A percentile compares a stretch with the other conserved stretches of the same genome.
Conservation (phyloP, 371 early-diverging fungal species). For the Mortierella sp. region DNA sequence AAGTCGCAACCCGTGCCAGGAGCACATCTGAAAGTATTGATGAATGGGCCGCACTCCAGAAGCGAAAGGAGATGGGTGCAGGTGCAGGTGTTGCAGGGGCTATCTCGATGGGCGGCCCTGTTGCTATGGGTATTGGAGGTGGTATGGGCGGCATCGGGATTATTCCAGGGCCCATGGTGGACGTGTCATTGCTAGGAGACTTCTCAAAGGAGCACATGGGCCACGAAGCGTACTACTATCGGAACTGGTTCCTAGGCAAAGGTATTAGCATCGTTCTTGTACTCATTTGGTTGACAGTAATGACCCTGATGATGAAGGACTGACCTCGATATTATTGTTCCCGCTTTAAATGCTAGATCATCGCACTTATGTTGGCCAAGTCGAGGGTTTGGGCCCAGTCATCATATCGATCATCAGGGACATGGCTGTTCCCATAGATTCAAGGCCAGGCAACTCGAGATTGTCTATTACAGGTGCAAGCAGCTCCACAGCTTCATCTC, state of each 20-base stretch:
- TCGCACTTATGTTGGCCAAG: constrained; percentile 48
- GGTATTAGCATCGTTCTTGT: too few relatives aligned
- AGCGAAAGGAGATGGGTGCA: constrained; percentile 25
- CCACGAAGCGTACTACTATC: constrained; percentile 51
- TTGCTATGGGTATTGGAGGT: neutral
- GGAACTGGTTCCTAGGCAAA: constrained; percentile 53
- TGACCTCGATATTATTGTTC: neutral
- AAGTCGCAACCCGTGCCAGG: constrained; percentile 23
- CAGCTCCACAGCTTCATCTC: too few relatives aligned
- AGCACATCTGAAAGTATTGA: constrained; percentile 30
- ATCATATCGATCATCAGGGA: constrained; percentile 54
- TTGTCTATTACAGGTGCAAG: too few relatives aligned
- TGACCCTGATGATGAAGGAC: neutral
- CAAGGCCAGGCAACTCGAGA: too few relatives aligned
- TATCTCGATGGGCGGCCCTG: constrained; percentile 4
- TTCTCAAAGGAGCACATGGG: constrained; percentile 52
- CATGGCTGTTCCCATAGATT: constrained; percentile 33
- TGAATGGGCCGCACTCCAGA: constrained; percentile 36
- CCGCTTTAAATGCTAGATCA: constrained; percentile 19
- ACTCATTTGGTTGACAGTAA: neutral
- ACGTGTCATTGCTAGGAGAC: constrained; percentile 28
- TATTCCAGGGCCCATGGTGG: neutral
- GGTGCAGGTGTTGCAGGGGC: constrained; percentile 14
- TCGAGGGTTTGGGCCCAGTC: constrained; percentile 44
- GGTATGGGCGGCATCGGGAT: constrained; percentile 9